Evolutionary conservation across 2,329 filamentous ascomycete genomes (phyloP).

Genomic region (Scolecobasidium constrictum): DNA sequence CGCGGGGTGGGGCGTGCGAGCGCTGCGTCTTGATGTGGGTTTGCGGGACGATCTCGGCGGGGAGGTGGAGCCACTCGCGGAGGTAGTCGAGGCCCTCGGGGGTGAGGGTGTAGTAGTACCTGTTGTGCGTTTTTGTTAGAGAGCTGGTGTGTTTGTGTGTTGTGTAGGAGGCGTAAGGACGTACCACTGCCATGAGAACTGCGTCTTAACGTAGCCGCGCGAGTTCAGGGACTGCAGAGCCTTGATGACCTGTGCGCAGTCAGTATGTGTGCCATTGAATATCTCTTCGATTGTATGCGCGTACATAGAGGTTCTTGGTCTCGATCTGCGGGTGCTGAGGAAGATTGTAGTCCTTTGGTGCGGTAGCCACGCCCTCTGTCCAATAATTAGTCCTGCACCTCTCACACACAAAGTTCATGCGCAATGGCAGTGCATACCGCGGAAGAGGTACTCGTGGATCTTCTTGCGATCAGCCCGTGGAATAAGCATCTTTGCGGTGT

Average conservation of each 20-base stretch:
- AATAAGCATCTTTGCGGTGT: slow-evolving; percentile 66
- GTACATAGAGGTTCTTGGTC: slow-evolving; percentile 94
- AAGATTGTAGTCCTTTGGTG: slow-evolving; percentile 98
- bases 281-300: slow-evolving; percentile 13
- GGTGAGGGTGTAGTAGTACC: slow-evolving; percentile 98
- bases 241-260: slow-evolving; percentile 64
- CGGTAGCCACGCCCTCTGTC: slow-evolving; percentile 73
- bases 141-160: slow-evolving; percentile 39
- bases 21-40: slow-evolving; percentile 99
- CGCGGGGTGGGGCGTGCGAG: slow-evolving; percentile 93
- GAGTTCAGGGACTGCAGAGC: slow-evolving; percentile 96
- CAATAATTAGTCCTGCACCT: slow-evolving; percentile 15
- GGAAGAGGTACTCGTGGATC: slow-evolving; percentile 82
- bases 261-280: neutral
- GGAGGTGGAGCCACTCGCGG: slow-evolving; percentile 99
- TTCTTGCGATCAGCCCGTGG: slow-evolving; percentile 99
- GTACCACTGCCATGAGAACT: slow-evolving; percentile 57
- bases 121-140: slow-evolving; percentile 33
- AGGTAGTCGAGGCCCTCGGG: slow-evolving; percentile 99
- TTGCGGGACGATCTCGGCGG: slow-evolving; percentile 97
- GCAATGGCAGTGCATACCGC: slow-evolving; percentile 25
- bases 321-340: slow-evolving; percentile 97
- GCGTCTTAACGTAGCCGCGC: slow-evolving; percentile 98
- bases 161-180: slow-evolving; percentile 99
- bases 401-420: no score